Conservation (phyloP, 2,329 filamentous ascomycete species). For the Aspergillus niger region DNA sequence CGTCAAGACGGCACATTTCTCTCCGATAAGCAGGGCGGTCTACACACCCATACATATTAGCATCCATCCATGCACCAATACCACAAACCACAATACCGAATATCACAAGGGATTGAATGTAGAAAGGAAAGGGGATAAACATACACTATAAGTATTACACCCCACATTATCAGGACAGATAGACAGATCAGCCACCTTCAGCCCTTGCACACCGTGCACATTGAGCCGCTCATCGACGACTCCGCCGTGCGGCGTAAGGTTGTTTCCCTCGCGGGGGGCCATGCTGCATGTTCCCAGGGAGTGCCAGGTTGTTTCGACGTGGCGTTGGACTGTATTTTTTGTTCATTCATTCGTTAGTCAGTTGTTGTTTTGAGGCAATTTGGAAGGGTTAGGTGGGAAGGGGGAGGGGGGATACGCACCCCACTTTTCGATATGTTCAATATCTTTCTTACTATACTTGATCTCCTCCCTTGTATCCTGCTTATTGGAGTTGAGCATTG, state of each 20-base stretch:
- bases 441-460: slow-evolving; percentile 60
- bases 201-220: slow-evolving; percentile 73
- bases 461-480: slow-evolving; percentile 64
- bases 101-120: no score
- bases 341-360: not conserved
- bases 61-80: not conserved
- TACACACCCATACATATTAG: slow-evolving; percentile 34
- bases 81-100: no score
- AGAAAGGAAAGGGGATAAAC: not conserved
- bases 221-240: slow-evolving; percentile 77
- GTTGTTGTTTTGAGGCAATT: no score
- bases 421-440: slow-evolving; percentile 67
- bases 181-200: slow-evolving; percentile 60
- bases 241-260: slow-evolving; percentile 73
- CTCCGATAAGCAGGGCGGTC: slow-evolving; percentile 72
- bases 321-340: slow-evolving; percentile 57
- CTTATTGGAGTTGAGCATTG: slow-evolving; percentile 64
- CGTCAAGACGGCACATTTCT: slow-evolving; percentile 70
- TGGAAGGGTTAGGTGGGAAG: no score
- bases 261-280: slow-evolving; percentile 74
- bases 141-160: slow-evolving; percentile 3
- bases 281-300: slow-evolving; percentile 70
- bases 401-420: slow-evolving; percentile 22
- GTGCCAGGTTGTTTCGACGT: slow-evolving; percentile 78
- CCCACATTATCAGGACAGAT: slow-evolving; percentile 4